Conservation (phyloP, 2,329 filamentous ascomycete species). For the Aspergillus proliferans region DNA sequence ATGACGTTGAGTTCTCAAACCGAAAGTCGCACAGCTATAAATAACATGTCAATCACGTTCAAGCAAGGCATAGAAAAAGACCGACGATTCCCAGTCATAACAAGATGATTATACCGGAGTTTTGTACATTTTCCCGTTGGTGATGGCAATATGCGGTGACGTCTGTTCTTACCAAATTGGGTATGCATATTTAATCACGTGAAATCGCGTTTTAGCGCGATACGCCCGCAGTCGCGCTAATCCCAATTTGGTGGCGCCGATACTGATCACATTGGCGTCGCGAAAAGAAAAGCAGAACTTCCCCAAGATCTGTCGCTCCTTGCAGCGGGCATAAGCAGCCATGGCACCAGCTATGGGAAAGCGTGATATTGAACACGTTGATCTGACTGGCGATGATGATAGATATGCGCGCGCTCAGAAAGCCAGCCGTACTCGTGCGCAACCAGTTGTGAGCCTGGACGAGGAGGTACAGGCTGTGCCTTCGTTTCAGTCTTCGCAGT, state of each 20-base stretch:
- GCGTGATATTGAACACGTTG: conserved; percentile 19
- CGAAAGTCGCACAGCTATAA: too few relatives aligned
- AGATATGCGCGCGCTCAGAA: conserved; percentile 6
- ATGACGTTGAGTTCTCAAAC: too few relatives aligned
- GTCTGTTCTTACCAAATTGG: background rate
- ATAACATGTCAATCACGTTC: too few relatives aligned
- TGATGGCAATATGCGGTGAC: background rate
- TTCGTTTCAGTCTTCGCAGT: conserved; percentile 25
- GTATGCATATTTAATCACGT: conserved; percentile 13
- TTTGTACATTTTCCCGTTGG: too few relatives aligned
- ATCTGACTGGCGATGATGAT: conserved; percentile 22
- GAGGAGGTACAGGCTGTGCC: conserved; percentile 24
- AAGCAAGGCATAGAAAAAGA: too few relatives aligned
- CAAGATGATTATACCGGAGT: too few relatives aligned
- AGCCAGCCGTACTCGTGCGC: conserved; percentile 2
- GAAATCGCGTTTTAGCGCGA: conserved; percentile 11
- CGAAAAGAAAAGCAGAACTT: background rate
- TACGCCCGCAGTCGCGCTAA: background rate
- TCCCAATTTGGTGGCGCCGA: background rate
- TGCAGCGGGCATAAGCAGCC: background rate
- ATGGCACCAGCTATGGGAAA: conserved; percentile 15
- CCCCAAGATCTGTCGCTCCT: background rate
- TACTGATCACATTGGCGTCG: background rate
- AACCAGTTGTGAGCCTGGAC: conserved; percentile 15
- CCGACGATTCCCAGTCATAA: too few relatives aligned